Evolutionary conservation across 495 filamentous ascomycete genomes (phyloP).

Genomic region (Annulohypoxylon moriforme): DNA sequence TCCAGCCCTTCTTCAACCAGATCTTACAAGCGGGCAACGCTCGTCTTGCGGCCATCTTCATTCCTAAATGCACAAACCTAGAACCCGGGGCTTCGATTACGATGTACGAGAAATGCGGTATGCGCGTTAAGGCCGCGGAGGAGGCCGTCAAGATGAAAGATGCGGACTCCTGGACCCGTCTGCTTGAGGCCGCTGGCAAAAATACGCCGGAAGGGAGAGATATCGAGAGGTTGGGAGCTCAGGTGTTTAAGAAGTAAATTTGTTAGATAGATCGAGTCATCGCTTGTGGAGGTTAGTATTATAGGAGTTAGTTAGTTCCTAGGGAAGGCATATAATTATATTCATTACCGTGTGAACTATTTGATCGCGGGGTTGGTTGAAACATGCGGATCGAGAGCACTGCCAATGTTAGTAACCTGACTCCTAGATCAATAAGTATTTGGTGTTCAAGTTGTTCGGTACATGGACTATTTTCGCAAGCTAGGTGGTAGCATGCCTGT

Average conservation of each 20-base stretch:
- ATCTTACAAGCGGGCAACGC: slow-evolving; percentile 89
- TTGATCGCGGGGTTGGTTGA: neutral
- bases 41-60: slow-evolving; percentile 82
- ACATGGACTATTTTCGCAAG: neutral
- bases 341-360: neutral
- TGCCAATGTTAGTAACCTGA: neutral
- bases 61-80: slow-evolving; percentile 81
- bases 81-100: slow-evolving; percentile 74
- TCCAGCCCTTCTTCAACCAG: slow-evolving; percentile 90
- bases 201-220: slow-evolving; percentile 57
- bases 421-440: neutral
- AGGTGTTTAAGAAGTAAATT: slow-evolving; percentile 57
- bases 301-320: neutral
- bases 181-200: slow-evolving; percentile 60
- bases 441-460: neutral
- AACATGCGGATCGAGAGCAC: neutral
- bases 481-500: too few species aligned
- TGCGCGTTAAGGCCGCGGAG: slow-evolving; percentile 89
- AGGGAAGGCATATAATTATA: neutral
- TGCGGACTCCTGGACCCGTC: slow-evolving; percentile 63
- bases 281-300: neutral
- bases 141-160: slow-evolving; percentile 89
- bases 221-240: slow-evolving; percentile 58
- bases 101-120: slow-evolving; percentile 97
- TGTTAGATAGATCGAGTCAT: neutral